Evolutionary conservation across 164 flowering plant species (phyloP).

Genomic region (Tetrastigma voinierianum): DNA sequence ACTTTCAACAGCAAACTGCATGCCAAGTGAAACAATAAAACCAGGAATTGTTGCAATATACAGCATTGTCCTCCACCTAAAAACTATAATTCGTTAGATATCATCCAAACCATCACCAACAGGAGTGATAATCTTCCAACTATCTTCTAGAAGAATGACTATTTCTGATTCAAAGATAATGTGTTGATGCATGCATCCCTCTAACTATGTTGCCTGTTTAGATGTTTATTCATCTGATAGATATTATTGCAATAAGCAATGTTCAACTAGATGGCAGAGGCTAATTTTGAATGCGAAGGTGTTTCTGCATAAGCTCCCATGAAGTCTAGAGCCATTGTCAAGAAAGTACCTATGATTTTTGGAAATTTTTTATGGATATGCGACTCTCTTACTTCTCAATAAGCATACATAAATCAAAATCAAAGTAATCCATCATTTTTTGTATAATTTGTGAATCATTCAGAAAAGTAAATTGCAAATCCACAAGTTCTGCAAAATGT

Average conservation of each 20-base stretch:
- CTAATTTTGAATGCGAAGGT: background rate
- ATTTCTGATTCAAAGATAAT: background rate
- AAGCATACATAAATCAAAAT: too few species aligned
- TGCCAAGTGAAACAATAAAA: conserved; percentile 54
- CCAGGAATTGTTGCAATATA: conserved; percentile 75
- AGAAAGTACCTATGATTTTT: too few species aligned
- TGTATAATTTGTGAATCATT: too few species aligned
- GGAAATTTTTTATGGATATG: too few species aligned
- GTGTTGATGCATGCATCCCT: background rate
- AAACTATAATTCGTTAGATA: conserved; percentile 9
- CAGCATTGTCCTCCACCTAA: conserved; percentile 88
- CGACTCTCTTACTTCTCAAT: too few species aligned
- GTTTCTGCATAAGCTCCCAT: background rate
- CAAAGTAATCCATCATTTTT: too few species aligned
- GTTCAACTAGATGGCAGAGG: too few species aligned
- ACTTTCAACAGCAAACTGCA: conserved; percentile 94
- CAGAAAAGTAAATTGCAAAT: too few species aligned
- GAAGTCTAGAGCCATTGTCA: background rate
- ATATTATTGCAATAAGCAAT: too few species aligned
- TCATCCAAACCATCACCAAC: background rate
- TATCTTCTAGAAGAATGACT: background rate
- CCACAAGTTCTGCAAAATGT: too few species aligned
- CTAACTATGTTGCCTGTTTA: background rate
- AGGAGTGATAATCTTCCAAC: background rate
- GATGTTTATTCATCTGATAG: background rate